Base-by-base conservation (phyloP, 148 eudicot species). In the Rhododendron molle region DNA sequence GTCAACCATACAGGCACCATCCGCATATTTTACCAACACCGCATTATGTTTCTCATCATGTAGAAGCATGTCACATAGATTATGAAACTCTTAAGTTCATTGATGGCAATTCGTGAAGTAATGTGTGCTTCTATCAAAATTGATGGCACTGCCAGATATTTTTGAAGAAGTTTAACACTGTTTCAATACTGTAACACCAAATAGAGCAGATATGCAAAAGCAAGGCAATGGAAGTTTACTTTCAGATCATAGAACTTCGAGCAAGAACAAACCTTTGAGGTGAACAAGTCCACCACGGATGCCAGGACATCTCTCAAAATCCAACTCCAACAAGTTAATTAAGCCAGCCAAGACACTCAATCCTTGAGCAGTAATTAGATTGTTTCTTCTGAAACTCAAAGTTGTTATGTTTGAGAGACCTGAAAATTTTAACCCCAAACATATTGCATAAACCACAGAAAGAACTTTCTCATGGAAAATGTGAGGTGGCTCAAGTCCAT, bases 221-320 rank as follows among this genome's bases (percentile, higher is more conserved):
- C 54, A 44, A 21, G 50, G 12, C 46, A 82, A 65, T 14, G n/a
- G 58, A 43, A 83, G 40, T 67, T 40, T 36, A 43, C 10, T 15
- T 82, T 65, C 23, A 81, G 54, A 23, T 0, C 10, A 15, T 46
- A 83, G 56, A 28, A 58, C 28, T 18, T 4, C 38, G 72, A 60
- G 36, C 32, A 47, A 81, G 21, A 85, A 86, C 86, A 67, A 80
- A 95, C 98, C 97, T 93, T 87, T 92, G 76, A 95, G 91, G 89
- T 95, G 92, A 90, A 88, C 90, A 89, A 95, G 92, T 54, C 96
- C 98, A 67, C 98, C 98, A 87, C 92, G 92, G 82, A 94, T 90
- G 46, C 88, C 91, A 30, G 94, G 86, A 85, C 98, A 95, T 87
- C 96, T 94, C 88, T 95, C 97, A 44, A 95, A 73, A 88, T 95